Base-by-base conservation (phyloP, 768 basidiomycete species). In the Mycena metata region DNA sequence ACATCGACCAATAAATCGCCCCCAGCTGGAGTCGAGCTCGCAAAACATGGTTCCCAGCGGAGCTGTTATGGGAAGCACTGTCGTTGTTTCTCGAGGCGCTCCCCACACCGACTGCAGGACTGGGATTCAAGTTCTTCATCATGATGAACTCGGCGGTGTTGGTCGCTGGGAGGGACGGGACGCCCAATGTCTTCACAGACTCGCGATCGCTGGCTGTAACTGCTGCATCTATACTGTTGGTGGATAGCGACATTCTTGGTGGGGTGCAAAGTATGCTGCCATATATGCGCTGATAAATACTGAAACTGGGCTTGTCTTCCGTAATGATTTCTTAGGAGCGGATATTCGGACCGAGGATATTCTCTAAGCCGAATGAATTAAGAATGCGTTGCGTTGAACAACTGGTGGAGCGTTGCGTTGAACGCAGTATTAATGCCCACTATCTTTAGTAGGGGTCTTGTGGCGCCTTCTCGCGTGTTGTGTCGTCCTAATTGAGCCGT, bases 1-100 rank as follows among this genome's bases (percentile, higher is more conserved):
- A 43, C 67, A 69, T 69, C 12, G 67, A 60, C 35, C 42, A n/a
- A 60, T 49, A 69, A 11, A 69, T 49, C 16, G 67, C 67, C 21
- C 49, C 47, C 21, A 69, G 45, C 6, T 69, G 58, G 17, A 69
- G 39, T 19, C 62, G 49, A 16, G 62, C 57, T 5, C 67, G 67
- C 5, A 49, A 2, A 16, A 19, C 45, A 56, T 60, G 24, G 13
- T 11, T 39, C 39, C 39, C 39, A 39, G 39, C 10, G 11, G 10
- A 39, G 11, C 39, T 15, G 10, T 4, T 15, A 39, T 39, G 10
- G 30, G 30, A 30, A 39, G 10, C 15, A 39, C 39, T 15, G 11
- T 39, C 39, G 39, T 39, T 15, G 39, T 39, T 39, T 15, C 11
- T 10, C 2, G 39, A 10, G 39, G 39, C 39, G 39, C 39, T 39